Conservation (phyloP, 139 green algal species). For the Chlamydomonas schloesseri region DNA sequence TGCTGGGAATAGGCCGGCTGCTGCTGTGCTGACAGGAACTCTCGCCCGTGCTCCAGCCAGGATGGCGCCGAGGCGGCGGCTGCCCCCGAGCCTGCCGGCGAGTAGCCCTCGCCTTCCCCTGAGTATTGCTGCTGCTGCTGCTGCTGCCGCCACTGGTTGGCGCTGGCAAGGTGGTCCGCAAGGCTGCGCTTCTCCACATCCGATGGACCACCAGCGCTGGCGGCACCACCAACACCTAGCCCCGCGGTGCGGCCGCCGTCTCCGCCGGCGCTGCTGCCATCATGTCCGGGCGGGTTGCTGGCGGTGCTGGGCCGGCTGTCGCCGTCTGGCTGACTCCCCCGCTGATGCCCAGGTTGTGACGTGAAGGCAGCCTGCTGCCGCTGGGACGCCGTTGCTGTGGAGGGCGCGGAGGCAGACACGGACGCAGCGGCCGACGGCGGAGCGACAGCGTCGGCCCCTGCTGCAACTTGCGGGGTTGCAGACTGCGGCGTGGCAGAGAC, state of each 20-base stretch:
- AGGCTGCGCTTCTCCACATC: neutral
- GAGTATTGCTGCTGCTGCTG: no score
- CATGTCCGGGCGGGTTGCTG: neutral
- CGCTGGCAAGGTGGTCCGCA: conserved; percentile 25
- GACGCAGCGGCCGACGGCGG: neutral
- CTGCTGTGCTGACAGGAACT: no score
- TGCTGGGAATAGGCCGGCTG: no score
- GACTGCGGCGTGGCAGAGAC: neutral
- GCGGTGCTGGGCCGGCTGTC: neutral
- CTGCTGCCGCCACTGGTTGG: neutral
- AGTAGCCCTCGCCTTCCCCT: no score
- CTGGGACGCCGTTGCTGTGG: neutral
- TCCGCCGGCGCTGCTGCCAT: neutral
- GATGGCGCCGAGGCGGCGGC: no score
- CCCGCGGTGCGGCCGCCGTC: neutral
- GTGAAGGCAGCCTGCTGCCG: no score
- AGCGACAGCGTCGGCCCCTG: no score
- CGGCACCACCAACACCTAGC: neutral
- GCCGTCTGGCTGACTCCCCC: neutral
- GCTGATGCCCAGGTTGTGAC: neutral
- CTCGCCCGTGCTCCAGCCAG: no score
- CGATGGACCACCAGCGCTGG: neutral
- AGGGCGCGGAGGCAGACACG: neutral
- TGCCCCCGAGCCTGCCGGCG: no score
- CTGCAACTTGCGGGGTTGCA: no score